Evolutionary conservation across 768 basidiomycete species (phyloP), one percentile per base, ranked within the genome.

Genomic region (Agrocybe praecox): DNA sequence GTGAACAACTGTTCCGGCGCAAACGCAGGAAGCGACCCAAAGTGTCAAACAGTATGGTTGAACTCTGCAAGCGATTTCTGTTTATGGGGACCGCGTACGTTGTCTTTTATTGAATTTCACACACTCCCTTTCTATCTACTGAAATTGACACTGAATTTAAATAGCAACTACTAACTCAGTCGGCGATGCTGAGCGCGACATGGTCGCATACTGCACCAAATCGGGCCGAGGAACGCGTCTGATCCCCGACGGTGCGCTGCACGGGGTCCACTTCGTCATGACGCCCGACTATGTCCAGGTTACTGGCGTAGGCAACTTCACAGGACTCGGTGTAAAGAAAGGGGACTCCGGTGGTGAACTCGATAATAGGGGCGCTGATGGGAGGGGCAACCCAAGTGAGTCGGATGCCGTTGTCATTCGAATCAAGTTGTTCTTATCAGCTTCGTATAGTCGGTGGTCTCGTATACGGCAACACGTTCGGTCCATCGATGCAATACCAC

Each of bases 171-270:
- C 76, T 59, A 80, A 80, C 15, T 73, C 76, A 21, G 86, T 94
- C 53, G 88, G 84, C 34, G 82, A 88, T 53, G 85, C 83, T 0
- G 92, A 94, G 66, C 81, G 79, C 33, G 70, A 81, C 49, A 84
- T 82, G 55, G 88, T 94, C 2, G 82, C 89, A 0, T 94, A 83
- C 79, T 96, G 90, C 77, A 86, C 86, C 29, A 86, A 88, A 67
- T 78, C 79, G 22, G 87, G 87, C 9, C 81, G 83, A 34, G 92
- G 92, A 9, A 81, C 89, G 0, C 88, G 92, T 49, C 70, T 84
- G 54, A 92, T 94, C 29, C 89, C 89, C 40, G 70, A 76, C 1
- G 88, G 87, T 19, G 76, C 88, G 9, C 73, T 94, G 42, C 72
- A 74, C 21, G 89, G 89, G 52, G 83, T 89, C 0, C 90, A 92